A percentile compares a stretch with the other conserved stretches of the same genome.
Evolutionary conservation across 352 stramenopile species (phyloP).

Genomic region (Thalassiosira allenii): DNA sequence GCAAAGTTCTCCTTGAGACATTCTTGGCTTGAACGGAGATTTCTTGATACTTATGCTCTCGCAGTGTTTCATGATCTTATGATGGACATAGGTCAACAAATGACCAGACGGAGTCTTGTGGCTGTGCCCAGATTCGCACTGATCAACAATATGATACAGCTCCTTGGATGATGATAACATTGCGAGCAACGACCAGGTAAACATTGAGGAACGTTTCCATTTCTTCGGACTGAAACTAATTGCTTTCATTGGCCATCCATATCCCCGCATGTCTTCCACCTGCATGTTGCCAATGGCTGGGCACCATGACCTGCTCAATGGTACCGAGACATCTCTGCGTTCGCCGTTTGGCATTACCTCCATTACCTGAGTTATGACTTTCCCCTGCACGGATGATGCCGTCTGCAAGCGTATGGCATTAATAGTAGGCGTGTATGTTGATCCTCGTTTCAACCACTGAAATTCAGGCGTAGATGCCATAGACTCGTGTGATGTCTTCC

Average conservation of each 20-base stretch:
- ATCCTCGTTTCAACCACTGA: too few relatives aligned
- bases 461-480: too few relatives aligned
- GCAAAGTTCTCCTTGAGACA: slow-evolving; percentile 3
- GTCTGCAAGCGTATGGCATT: neutral
- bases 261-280: slow-evolving; percentile 10
- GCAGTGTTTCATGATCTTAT: slow-evolving; percentile 17
- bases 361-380: neutral
- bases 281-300: slow-evolving; percentile 20
- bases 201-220: slow-evolving; percentile 13
- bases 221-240: neutral
- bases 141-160: slow-evolving; percentile 10
- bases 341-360: neutral
- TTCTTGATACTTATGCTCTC: slow-evolving; percentile 1
- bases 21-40: slow-evolving; percentile 11
- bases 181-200: slow-evolving; percentile 21
- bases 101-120: slow-evolving; percentile 19
- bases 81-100: slow-evolving; percentile 24
- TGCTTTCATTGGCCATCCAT: slow-evolving; percentile 8
- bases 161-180: slow-evolving; percentile 18
- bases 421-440: neutral
- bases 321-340: neutral
- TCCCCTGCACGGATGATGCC: neutral
- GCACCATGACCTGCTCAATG: slow-evolving; percentile 9
- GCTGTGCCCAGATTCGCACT: slow-evolving; percentile 2
- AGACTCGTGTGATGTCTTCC: too few relatives aligned